Evolutionary conservation across 371 early-diverging fungal species (phyloP).

Genomic region (Mucor circinelloides): DNA sequence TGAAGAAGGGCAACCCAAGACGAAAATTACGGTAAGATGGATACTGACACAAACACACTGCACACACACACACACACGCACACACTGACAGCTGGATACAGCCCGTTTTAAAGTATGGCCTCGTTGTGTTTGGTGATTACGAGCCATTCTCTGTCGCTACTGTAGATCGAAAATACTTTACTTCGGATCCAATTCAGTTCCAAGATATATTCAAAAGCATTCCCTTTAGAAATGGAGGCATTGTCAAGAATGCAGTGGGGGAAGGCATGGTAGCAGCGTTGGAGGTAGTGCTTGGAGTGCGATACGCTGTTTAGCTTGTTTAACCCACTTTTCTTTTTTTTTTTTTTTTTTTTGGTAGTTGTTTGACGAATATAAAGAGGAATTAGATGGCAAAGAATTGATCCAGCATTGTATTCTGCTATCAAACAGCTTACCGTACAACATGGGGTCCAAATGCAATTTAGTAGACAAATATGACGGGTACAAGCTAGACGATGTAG

Average conservation of each 20-base stretch:
- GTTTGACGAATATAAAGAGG: conserved; percentile 58
- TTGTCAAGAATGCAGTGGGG: conserved; percentile 61
- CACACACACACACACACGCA: neutral
- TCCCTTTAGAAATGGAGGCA: conserved; percentile 59
- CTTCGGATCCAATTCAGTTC: conserved; percentile 53
- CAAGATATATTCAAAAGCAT: conserved; percentile 56
- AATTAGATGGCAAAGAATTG: conserved; percentile 41
- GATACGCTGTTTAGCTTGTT: neutral
- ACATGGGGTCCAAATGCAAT: conserved; percentile 51
- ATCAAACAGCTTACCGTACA: conserved; percentile 56
- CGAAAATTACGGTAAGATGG: conserved; percentile 55
- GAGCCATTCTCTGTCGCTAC: conserved; percentile 57
- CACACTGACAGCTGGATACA: too few relatives aligned
- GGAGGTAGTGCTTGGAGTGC: conserved; percentile 41
- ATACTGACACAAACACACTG: neutral
- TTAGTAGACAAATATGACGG: conserved; percentile 54
- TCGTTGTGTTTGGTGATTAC: conserved; percentile 71
- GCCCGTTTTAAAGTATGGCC: conserved; percentile 65
- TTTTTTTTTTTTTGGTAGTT: too few relatives aligned
- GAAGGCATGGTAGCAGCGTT: conserved; percentile 69
- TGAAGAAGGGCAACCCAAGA: conserved; percentile 57
- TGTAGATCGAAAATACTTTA: conserved; percentile 60
- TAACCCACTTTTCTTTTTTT: neutral
- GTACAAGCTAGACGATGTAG: conserved; percentile 41
- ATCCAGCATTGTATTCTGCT: conserved; percentile 59